Percentiles rank a stretch among this genome's conserved stretches.
phyloP scores from a whole-genome alignment of 192 early-diverging fungal genomes.

The Linnemannia elongata region DNA sequence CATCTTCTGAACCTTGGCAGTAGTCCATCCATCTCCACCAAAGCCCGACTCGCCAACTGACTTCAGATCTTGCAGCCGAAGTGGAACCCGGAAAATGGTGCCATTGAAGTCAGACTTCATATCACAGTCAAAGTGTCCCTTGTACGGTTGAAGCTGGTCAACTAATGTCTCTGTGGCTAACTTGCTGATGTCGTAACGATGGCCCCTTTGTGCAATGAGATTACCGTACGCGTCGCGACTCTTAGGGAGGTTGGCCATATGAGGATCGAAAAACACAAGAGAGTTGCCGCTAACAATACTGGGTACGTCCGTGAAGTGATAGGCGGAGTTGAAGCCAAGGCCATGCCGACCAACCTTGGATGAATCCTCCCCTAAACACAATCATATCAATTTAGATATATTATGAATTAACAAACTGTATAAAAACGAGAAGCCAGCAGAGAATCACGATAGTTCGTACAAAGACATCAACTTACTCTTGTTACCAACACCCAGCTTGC shows the following conservation, averaged over 20 bases:
- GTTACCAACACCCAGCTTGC: slow-evolving; percentile 28
- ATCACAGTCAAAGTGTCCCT: slow-evolving; percentile 15
- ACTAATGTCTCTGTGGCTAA: not conserved
- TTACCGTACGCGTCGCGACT: not conserved
- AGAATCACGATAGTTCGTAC: not conserved
- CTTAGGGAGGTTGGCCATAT: slow-evolving; percentile 12
- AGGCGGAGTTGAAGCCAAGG: slow-evolving; percentile 19
- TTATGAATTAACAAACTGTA: not conserved
- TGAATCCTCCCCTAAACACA: not conserved
- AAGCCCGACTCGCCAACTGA: not conserved
- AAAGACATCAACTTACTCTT: slow-evolving; percentile 15
- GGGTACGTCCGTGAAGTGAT: too few relatives aligned
- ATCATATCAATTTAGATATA: not conserved
- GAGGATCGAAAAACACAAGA: slow-evolving; percentile 38
- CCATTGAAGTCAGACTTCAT: slow-evolving; percentile 11
- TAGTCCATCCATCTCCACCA: not conserved
- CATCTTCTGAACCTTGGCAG: not conserved
- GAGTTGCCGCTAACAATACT: slow-evolving; percentile 33
- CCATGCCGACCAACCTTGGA: slow-evolving; percentile 9
- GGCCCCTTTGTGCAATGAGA: not conserved
- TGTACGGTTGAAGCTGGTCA: slow-evolving; percentile 26
- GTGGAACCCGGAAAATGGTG: slow-evolving; percentile 36
- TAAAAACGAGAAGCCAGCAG: not conserved
- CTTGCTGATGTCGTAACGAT: slow-evolving; percentile 13
- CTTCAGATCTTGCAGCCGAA: not conserved